Base-by-base conservation (phyloP, 129 eudicot species). In the Arctium lappa region DNA sequence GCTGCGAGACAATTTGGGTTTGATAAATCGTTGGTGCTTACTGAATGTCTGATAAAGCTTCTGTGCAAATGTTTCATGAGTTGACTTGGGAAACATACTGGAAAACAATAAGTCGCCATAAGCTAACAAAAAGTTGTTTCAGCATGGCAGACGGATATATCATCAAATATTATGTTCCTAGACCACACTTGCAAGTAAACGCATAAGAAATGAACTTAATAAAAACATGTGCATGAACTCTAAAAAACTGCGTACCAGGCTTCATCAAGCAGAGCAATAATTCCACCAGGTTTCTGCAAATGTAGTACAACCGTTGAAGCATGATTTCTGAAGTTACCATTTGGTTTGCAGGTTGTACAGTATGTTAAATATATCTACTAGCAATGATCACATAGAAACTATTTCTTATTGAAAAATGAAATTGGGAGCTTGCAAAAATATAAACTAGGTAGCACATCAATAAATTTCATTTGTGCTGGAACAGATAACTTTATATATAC, bases 41-140 rank as follows among this genome's bases (percentile, higher is more conserved):
- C 80, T 93, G 80, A 93, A 95, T 65, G 99, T 93, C 91, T 93
- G 98, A 56, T 91, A 95, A 71, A 95, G 97, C 95, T 95, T 95
- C 81, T 93, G 92, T 2, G 99, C 79, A 87, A 95, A 95, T 63
- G 99, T 95, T 82, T 95, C 99, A 87, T 93, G 95, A 48, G 99
- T 95, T 79, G 99, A 95, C 90, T 95, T 93, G 40, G 99, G 99
- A 83, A 95, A 95, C 99, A 95, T 95, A 82, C 99, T 95, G 98
- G 79, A 90, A 83, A 77, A 72, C 76, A 69, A 32, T 63, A 85
- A 74, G 46, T 72, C 76, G 18, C 81, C 44, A 84, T 79, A 82
- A 63, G 81, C 39, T 76, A 80, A 82, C 29, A 70, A 80, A 76
- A 82, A 7, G 1, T 8, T 8, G 11, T 44, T 37, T 84, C 65